phyloP scores from a whole-genome alignment of 2,329 filamentous ascomycete genomes.

The Alternaria sp. region DNA sequence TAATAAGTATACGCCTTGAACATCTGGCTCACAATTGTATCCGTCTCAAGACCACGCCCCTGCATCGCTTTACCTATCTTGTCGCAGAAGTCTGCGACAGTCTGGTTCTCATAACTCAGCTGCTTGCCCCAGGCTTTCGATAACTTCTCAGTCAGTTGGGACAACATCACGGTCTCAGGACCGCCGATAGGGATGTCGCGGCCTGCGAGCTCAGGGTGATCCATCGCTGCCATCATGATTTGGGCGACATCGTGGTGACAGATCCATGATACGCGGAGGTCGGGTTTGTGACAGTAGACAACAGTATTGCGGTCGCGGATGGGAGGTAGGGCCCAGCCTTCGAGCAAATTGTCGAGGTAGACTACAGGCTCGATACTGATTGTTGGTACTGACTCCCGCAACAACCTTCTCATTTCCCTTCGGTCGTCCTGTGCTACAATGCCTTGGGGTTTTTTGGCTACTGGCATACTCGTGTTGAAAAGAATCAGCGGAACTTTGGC shows the following conservation, averaged over 20 bases:
- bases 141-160: constrained; percentile 46
- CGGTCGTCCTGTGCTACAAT: constrained; percentile 44
- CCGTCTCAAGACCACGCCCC: constrained; percentile 47
- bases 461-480: constrained; percentile 44
- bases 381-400: constrained; percentile 43
- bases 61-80: constrained; percentile 46
- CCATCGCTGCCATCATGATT: constrained; percentile 50
- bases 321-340: constrained; percentile 51
- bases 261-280: constrained; percentile 51
- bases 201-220: constrained; percentile 45
- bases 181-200: constrained; percentile 49
- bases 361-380: constrained; percentile 51
- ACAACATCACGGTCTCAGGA: constrained; percentile 46
- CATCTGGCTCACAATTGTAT: constrained; percentile 51
- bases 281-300: constrained; percentile 52
- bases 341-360: constrained; percentile 52
- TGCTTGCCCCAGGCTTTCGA: constrained; percentile 44
- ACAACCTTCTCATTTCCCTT: constrained; percentile 40
- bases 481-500: constrained; percentile 28
- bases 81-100: constrained; percentile 36
- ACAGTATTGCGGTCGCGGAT: constrained; percentile 47
- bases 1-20: constrained; percentile 54
- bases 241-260: constrained; percentile 52
- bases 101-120: constrained; percentile 46
- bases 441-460: constrained; percentile 29